Conservation (phyloP, 2,329 filamentous ascomycete genomes). For the Pseudocercospora eumusae region DNA sequence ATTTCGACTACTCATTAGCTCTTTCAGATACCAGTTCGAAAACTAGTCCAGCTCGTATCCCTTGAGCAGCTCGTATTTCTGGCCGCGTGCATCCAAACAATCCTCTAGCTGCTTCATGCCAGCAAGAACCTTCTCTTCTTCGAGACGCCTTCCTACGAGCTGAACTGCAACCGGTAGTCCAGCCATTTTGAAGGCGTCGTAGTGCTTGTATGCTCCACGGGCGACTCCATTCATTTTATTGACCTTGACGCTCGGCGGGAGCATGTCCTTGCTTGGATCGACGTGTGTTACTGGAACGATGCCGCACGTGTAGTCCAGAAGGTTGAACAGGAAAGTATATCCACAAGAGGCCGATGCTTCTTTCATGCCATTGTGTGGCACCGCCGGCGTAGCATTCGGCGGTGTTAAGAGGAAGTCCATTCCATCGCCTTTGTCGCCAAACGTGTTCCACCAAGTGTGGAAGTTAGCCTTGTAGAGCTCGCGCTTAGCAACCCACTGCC, state of each 20-base stretch:
- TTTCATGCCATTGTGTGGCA: slow-evolving; percentile 83
- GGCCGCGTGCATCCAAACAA: slow-evolving; percentile 61
- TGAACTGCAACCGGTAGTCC: slow-evolving; percentile 86
- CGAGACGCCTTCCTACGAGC: slow-evolving; percentile 73
- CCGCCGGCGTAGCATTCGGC: slow-evolving; percentile 86
- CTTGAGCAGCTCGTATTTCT: slow-evolving; percentile 54
- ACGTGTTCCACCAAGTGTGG: slow-evolving; percentile 81
- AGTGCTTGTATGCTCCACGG: slow-evolving; percentile 79
- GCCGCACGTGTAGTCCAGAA: slow-evolving; percentile 83
- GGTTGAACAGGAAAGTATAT: slow-evolving; percentile 91
- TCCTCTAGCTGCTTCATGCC: slow-evolving; percentile 78
- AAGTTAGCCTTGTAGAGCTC: slow-evolving; percentile 76
- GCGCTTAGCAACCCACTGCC: slow-evolving; percentile 74
- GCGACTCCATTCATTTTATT: slow-evolving; percentile 75
- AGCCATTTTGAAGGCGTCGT: slow-evolving; percentile 79
- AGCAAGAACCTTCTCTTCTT: slow-evolving; percentile 84
- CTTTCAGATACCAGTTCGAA: slow-evolving; percentile 1
- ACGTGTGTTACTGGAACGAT: slow-evolving; percentile 85
- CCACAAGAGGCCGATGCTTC: slow-evolving; percentile 83
- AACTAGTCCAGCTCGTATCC: slow-evolving; percentile 16
- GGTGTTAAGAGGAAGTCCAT: slow-evolving; percentile 79
- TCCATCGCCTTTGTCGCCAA: slow-evolving; percentile 43
- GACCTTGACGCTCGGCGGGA: slow-evolving; percentile 62
- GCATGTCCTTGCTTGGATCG: slow-evolving; percentile 65
- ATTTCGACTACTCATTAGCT: not conserved